Percentiles rank a stretch among this genome's conserved stretches.
Evolutionary conservation across 2,329 filamentous ascomycete genomes (phyloP).

Genomic region (Aspergillus calidoustus): DNA sequence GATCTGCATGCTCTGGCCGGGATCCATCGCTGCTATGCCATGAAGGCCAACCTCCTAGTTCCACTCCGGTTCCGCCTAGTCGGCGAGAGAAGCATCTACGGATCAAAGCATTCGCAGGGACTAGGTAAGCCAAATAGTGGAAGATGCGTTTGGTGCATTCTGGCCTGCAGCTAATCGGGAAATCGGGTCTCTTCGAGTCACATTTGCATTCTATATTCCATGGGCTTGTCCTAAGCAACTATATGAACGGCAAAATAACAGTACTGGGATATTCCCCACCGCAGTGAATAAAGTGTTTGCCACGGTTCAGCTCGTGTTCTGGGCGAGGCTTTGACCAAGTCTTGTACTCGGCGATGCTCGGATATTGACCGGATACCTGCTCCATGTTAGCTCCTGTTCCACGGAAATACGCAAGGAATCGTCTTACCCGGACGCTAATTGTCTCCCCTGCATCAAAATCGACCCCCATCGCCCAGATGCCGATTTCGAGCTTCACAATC

Average conservation of each 20-base stretch:
- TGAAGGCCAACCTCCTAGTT: no score
- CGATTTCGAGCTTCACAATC: constrained; percentile 53
- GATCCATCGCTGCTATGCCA: no score
- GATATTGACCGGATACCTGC: constrained; percentile 39
- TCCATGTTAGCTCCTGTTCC: not conserved
- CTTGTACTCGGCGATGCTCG: constrained; percentile 47
- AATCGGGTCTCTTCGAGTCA: no score
- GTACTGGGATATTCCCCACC: constrained; percentile 44
- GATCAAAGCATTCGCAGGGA: no score
- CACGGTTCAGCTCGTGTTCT: constrained; percentile 48
- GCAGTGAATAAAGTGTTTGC: constrained; percentile 44
- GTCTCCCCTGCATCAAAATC: constrained; percentile 51
- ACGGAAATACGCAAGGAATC: not conserved
- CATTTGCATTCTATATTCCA: not conserved
- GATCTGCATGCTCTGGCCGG: no score
- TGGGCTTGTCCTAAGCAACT: not conserved
- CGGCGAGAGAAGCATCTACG: no score
- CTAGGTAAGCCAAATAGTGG: no score
- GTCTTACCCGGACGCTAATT: constrained; percentile 27
- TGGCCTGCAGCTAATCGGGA: no score
- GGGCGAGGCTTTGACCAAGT: constrained; percentile 45
- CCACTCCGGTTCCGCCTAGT: no score
- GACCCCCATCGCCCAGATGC: constrained; percentile 54
- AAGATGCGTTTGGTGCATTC: no score
- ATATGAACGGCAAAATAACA: constrained; percentile 45